phyloP scores from a whole-genome alignment of 768 basidiomycete species.

The Xerocomellus chrysenteron region DNA sequence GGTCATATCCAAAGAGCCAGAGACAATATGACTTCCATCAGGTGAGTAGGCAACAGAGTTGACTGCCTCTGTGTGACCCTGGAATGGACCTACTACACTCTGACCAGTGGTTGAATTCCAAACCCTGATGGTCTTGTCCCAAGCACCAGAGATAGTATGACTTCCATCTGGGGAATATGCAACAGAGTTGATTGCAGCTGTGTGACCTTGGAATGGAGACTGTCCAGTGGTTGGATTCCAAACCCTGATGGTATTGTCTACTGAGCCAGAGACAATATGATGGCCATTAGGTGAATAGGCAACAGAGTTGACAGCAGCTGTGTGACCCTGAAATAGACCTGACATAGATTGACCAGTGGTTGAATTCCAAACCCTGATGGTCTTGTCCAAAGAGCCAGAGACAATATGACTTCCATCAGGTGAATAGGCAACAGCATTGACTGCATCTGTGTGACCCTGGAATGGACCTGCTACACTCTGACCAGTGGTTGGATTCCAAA shows the following conservation, averaged over 20 bases:
- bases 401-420: not conserved
- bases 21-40: not conserved
- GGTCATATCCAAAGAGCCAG: not conserved
- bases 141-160: no score
- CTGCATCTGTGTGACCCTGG: no score
- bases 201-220: constrained; percentile 4
- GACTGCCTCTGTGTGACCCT: not conserved
- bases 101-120: no score
- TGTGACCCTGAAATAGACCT: no score
- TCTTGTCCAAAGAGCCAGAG: not conserved
- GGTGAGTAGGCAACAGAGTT: not conserved
- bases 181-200: not conserved
- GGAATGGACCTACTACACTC: not conserved
- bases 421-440: not conserved
- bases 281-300: not conserved
- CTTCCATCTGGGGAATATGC: not conserved
- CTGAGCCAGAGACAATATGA: not conserved
- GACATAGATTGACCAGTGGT: no score
- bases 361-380: no score
- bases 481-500: no score
- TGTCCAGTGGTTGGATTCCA: no score
- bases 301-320: not conserved
- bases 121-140: not conserved
- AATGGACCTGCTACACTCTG: no score
- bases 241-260: no score